Conservation (phyloP, 2,329 filamentous ascomycete species). For the Talaromyces sp. region DNA sequence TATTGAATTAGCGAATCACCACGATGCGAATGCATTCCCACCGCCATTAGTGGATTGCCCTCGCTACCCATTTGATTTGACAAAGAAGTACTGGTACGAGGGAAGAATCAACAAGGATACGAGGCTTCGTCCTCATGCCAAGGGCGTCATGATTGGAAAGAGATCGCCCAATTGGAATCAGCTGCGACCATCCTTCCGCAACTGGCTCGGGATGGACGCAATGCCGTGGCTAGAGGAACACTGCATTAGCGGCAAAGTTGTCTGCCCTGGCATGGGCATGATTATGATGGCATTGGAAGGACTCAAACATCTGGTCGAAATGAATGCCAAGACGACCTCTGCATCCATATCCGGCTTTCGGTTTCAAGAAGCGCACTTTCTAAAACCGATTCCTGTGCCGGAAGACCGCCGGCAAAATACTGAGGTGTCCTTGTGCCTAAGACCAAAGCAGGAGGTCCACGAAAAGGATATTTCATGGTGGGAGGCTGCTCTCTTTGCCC, state of each 20-base stretch:
- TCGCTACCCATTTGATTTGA: constrained; percentile 18
- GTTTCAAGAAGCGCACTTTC: constrained; percentile 27
- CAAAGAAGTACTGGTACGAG: constrained; percentile 13
- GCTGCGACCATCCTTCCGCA: constrained; percentile 23
- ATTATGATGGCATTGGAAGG: constrained; percentile 25
- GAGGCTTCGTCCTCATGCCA: not conserved
- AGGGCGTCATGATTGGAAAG: constrained; percentile 10
- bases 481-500: constrained; percentile 21
- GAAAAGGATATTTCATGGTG: not conserved
- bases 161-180: constrained; percentile 17
- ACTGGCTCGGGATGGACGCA: constrained; percentile 23
- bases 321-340: constrained; percentile 5
- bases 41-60: constrained; percentile 9
- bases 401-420: constrained; percentile 24
- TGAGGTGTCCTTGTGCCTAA: not conserved
- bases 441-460: not conserved
- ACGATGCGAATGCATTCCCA: not conserved
- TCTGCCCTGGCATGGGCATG: constrained; percentile 29
- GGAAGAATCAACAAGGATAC: constrained; percentile 12
- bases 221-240: constrained; percentile 32
- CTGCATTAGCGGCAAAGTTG: constrained; percentile 24
- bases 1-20: constrained; percentile 2
- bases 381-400: constrained; percentile 27
- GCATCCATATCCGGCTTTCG: constrained; percentile 20
- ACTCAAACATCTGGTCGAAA: not conserved